These are phyloP conservation scores for Phylloporus sp. DNA, from an alignment of 768 basidiomycete genomes.

Conservation along the genomic window DNA sequence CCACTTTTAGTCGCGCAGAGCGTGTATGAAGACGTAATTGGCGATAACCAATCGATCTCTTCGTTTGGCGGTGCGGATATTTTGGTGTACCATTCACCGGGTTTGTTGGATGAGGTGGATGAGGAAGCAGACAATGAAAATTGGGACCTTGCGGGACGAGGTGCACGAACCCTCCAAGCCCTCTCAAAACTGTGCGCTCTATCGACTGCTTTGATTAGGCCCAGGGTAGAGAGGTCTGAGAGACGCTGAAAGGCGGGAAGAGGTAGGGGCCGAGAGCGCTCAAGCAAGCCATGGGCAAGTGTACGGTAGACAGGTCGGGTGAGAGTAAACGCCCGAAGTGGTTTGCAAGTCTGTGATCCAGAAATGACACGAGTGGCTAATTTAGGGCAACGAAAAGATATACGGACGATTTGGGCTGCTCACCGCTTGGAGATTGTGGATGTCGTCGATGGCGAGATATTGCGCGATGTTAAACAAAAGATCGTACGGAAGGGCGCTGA, in stretches of 20 bases:
- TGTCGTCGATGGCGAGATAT: conserved; percentile 57
- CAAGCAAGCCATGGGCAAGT: conserved; percentile 57
- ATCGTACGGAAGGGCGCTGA: conserved; percentile 61
- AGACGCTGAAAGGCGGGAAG: conserved; percentile 67
- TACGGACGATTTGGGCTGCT: conserved; percentile 25
- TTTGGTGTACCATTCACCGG: conserved; percentile 57
- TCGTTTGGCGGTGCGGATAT: conserved; percentile 64
- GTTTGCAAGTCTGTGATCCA: conserved; percentile 52
- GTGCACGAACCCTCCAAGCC: conserved; percentile 59
- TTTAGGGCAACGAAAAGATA: neutral
- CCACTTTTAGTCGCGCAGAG: conserved; percentile 77
- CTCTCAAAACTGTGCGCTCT: conserved; percentile 58
- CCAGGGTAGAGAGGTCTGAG: conserved; percentile 57
- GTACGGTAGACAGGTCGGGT: conserved; percentile 68
- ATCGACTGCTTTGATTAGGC: conserved; percentile 60
- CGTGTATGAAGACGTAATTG: conserved; percentile 71
- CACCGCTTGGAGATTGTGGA: conserved; percentile 60
- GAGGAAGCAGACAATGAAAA: conserved; percentile 27
- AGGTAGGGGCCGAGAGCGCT: conserved; percentile 64
- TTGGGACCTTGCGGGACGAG: conserved; percentile 41
- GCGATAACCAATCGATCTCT: conserved; percentile 74
- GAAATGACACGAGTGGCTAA: neutral
- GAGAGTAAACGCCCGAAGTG: conserved; percentile 54
- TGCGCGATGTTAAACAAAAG: conserved; percentile 63
- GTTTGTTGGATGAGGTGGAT: conserved; percentile 25